Evolutionary conservation across 495 filamentous ascomycete species (phyloP).

Genomic region (Neurospora sp.): DNA sequence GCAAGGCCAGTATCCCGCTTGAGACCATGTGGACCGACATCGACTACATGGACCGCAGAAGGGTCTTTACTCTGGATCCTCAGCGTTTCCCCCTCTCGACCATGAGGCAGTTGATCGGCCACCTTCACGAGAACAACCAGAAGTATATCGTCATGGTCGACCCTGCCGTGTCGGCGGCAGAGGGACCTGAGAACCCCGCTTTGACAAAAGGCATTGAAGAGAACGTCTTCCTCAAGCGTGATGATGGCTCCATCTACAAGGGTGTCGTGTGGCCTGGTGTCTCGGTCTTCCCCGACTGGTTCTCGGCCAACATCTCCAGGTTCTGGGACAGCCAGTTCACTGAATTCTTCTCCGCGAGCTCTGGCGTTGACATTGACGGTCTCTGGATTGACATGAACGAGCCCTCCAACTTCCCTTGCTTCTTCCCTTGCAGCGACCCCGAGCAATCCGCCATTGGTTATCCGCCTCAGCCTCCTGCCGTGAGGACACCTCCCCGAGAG

Average conservation of each 20-base stretch:
- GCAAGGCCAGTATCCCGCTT: constrained; percentile 60
- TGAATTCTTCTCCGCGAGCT: constrained; percentile 52
- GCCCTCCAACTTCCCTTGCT: constrained; percentile 53
- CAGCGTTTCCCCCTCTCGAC: constrained; percentile 57
- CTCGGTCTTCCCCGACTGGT: constrained; percentile 79
- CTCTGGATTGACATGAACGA: constrained; percentile 89
- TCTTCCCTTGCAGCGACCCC: constrained; percentile 61
- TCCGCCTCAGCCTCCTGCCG: constrained; percentile 56
- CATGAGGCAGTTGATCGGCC: constrained; percentile 57
- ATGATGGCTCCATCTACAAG: constrained; percentile 57
- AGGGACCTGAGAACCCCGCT: constrained; percentile 57
- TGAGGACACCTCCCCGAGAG: constrained; percentile 45
- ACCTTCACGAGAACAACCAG: constrained; percentile 65
- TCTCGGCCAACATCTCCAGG: constrained; percentile 49
- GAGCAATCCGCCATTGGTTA: constrained; percentile 42
- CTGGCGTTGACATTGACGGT: constrained; percentile 72
- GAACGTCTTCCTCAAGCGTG: constrained; percentile 54
- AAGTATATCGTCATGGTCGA: constrained; percentile 86
- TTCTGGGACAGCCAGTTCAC: constrained; percentile 71
- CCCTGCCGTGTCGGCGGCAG: constrained; percentile 60
- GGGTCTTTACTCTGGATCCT: constrained; percentile 66
- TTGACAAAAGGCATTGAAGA: constrained; percentile 52
- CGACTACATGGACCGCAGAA: constrained; percentile 61
- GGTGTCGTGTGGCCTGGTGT: constrained; percentile 83
- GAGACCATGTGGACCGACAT: constrained; percentile 92